A percentile compares a stretch with the other conserved stretches of the same genome.
Evolutionary conservation across 345 rosid genomes (phyloP).

Genomic region (Gossypium rotundifolium): DNA sequence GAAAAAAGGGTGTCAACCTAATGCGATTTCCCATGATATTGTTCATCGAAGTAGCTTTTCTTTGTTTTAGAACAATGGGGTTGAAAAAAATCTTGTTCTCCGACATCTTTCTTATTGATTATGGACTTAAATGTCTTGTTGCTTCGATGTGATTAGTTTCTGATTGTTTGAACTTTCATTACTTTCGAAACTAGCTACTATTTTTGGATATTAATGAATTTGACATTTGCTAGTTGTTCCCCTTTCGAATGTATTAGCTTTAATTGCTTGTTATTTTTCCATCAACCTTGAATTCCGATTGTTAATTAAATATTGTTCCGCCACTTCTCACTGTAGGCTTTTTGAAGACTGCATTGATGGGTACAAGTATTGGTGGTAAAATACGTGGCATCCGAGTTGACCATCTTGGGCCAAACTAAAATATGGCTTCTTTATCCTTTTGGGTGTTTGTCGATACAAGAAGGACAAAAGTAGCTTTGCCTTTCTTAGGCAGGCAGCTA

Average conservation of each 20-base stretch:
- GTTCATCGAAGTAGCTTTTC: not conserved
- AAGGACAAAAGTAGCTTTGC: not conserved
- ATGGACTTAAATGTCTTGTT: not conserved
- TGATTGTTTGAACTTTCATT: not conserved
- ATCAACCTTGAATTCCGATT: not conserved
- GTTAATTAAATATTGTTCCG: conserved; percentile 8
- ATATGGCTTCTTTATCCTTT: not conserved
- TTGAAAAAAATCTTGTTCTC: not conserved
- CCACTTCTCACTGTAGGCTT: conserved; percentile 14
- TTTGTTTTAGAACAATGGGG: not conserved
- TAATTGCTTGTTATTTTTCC: not conserved
- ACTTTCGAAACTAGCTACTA: not conserved
- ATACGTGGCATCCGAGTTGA: not conserved
- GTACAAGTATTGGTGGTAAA: conserved; percentile 8
- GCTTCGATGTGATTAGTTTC: not conserved
- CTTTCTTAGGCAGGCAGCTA: not conserved
- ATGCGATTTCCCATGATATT: not conserved
- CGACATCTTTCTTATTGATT: not conserved
- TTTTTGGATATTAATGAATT: not conserved
- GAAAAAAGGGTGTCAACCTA: too few relatives aligned
- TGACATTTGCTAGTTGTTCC: not conserved
- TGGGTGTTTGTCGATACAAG: not conserved
- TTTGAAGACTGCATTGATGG: conserved; percentile 10
- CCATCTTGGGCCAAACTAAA: not conserved
- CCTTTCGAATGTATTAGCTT: not conserved